Base-by-base conservation (phyloP, 2,329 filamentous ascomycete species). In the Elsinoe ampelina region DNA sequence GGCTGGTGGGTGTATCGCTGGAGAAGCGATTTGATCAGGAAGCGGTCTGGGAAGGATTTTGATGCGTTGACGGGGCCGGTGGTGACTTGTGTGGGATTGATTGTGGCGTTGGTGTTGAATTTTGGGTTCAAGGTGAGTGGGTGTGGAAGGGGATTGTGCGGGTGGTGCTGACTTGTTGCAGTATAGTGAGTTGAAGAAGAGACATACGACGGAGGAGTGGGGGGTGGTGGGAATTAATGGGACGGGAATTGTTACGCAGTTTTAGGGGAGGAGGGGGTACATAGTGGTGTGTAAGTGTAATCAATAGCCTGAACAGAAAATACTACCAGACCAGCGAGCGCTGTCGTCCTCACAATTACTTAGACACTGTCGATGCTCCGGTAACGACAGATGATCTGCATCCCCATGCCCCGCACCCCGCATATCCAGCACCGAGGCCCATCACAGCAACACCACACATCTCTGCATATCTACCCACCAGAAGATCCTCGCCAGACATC, bases 31-130 rank as follows among this genome's bases (percentile, higher is more conserved):
- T 83, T 97, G 78, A 98, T 98, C 67, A 71, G 86, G 38, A 82
- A 89, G 70, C 78, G 93, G 61, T 95, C 89, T 66, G 90, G 89
- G 8, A 92, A 86, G 70, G 91, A 97, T 65, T 95, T 98, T 71
- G 92, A 98, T 70, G 93, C 90, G 64, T 75, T 92, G 66, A 72
- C 89, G 59, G 93, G 93, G 0, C 93, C 93, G 0, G 72, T 96
- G 57, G 78, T 95, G 7, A 85, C 97, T 42, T 93, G 88, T 66
- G 72, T 86, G 36, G 87, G 90, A 2, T 70, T 98, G 67, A 85
- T 88, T 61, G 66, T 85, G 51, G 90, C 91, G 5, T 72, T 98
- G 67, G 77, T 89, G 59, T 69, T 95, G 64, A 98, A 98, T 70
- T 95, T 97, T 74, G 80, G 80, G 20, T 89, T 97, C 70, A 90